These are phyloP conservation scores for Rachicladosporium sp. DNA, from an alignment of 2,329 filamentous ascomycete species.

Conservation along the genomic window DNA sequence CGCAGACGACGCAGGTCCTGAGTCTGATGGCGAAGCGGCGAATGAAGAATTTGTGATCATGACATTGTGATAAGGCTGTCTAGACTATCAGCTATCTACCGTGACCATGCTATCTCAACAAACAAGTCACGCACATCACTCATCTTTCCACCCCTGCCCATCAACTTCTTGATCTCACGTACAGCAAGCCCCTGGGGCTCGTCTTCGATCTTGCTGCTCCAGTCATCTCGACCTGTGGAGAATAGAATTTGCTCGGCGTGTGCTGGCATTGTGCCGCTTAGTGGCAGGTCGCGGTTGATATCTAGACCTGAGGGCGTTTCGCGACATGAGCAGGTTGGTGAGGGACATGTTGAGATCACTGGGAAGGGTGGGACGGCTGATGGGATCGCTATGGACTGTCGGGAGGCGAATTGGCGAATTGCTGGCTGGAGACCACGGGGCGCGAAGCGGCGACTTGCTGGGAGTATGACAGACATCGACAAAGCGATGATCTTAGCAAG, in stretches of 20 bases:
- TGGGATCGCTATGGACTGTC: constrained; percentile 18
- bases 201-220: constrained; percentile 74
- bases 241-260: constrained; percentile 77
- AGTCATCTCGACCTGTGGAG: constrained; percentile 68
- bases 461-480: no score
- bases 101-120: constrained; percentile 1
- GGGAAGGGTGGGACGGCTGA: constrained; percentile 29
- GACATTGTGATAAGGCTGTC: constrained; percentile 71
- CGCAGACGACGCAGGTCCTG: constrained; percentile 40
- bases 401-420: constrained; percentile 10
- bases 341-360: constrained; percentile 50
- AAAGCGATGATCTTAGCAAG: no score
- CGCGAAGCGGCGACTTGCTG: no score
- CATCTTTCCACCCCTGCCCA: constrained; percentile 31
- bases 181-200: constrained; percentile 50
- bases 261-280: constrained; percentile 64
- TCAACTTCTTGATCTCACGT: constrained; percentile 52
- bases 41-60: constrained; percentile 69
- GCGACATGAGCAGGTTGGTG: constrained; percentile 65
- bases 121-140: constrained; percentile 30
- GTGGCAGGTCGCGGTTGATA: constrained; percentile 57
- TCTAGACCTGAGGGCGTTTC: constrained; percentile 52
- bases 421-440: no score
- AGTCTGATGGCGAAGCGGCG: constrained; percentile 33
- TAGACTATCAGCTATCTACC: constrained; percentile 9